Evolutionary conservation across 225 moss, liverwort and hornwort species (phyloP), one percentile per base, ranked within the genome.

Genomic region (Sphagnum contortum): DNA sequence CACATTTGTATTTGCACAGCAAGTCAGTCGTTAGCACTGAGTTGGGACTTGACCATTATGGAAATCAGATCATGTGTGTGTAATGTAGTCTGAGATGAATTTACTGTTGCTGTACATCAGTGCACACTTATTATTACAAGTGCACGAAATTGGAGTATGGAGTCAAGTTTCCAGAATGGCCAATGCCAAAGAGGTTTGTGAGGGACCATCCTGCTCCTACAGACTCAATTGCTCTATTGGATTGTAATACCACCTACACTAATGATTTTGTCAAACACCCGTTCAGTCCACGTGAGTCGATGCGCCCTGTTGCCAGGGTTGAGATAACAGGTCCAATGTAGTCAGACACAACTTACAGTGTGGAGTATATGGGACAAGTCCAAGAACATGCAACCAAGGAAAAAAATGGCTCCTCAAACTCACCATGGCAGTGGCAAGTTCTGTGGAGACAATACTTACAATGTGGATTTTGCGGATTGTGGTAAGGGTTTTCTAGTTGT

Each of bases 151-250:
- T 83, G 0, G 83, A 86, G 1, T 83, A 86, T 7, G 69, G 63
- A 0, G 77, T 79, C 6, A 86, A 82, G 0, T 86, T 75, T 2
- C 86, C 83, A 0, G 55, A 71, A 73, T 86, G 86, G 86, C 69
- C 83, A 0, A 75, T 86, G 68, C 80, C 77, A 0, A 11, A 68
- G 3, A 80, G 78, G n/a, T 73, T 69, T 3, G 48, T 53, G 46
- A 52, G 60, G 48, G 72, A 63, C 9, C 48, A 11, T 0, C n/a
- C 10, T 5, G 48, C 65, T 2, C 47, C 3, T 4, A 2, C 46
- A 6, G 58, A 60, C 9, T 62, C 51, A 55, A 63, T 48, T 4
- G 58, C 66, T 0, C 67, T 49, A 2, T 75, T 86, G 8, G 71
- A 77, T 2, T 79, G 75, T 0, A 63, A 51, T 2, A 86, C 86